Base-by-base conservation (phyloP, 495 filamentous ascomycete genomes). In the Hyaloscypha hepaticicola region DNA sequence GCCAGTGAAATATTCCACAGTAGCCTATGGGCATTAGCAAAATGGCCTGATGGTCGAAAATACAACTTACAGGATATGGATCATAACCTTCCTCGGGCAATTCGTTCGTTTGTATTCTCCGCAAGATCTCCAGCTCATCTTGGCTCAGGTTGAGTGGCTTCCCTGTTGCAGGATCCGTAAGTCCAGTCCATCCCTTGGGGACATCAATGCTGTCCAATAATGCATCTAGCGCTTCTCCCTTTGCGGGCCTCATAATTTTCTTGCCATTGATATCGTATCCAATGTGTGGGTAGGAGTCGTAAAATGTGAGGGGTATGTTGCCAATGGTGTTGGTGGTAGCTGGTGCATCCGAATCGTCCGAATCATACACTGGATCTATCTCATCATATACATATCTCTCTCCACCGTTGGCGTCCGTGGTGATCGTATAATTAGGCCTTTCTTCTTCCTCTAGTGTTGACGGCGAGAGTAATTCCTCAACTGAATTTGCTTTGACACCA, bases 251-350 rank as follows among this genome's bases (percentile, higher is more conserved):
- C 87, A 96, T 88, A 61, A 99, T 96, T 76, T 91, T 96, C 81
- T 93, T 97, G 75, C 95, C 95, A 77, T 99, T 96, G 76, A 99
- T 97, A 73, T 97, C 90, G 76, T 99, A 99, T 49, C 95, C 95
- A 74, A 99, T 97, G 75, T 99, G 95, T 60, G 96, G 95, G 73
- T 97, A 98, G 52, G 90, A 88, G 72, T 98, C 94, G 81, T 99
- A 99, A 77, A 96, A 97, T 28, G 88, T 88, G 22, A 98, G 76
- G 14, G 94, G 92, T 65, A 99, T 99, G 73, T 98, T 83, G 63
- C 95, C 95, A 73, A 99, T 96, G 4, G 95, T 97, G 74, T 98
- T 99, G 14, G 79, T 79, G 27, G 87, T 85, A 27, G 85, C 88
- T 52, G 90, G 86, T 8, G 87, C 87, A 72, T 97, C 95, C 3